phyloP scores from a whole-genome alignment of 805 yeast genomes.

The Starmerella davenportii region DNA sequence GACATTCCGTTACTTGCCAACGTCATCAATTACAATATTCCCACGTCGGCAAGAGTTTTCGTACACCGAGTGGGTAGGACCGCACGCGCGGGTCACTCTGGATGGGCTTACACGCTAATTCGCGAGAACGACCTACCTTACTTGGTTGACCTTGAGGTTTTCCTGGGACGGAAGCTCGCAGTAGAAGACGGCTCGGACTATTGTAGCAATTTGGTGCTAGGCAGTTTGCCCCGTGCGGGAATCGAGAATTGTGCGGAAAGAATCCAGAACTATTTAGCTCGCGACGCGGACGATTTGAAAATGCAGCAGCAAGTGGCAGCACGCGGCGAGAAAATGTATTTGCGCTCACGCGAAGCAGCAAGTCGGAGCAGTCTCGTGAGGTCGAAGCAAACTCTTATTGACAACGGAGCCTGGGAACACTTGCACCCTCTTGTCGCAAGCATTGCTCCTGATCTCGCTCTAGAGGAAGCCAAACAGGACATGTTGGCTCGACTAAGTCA shows the following conservation, averaged over 20 bases:
- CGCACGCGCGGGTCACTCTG: constrained; percentile 95
- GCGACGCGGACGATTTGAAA: constrained; percentile 45
- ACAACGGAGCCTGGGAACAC: constrained; percentile 54
- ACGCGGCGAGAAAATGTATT: constrained; percentile 77
- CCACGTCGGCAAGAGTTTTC: constrained; percentile 82
- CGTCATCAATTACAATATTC: constrained; percentile 79
- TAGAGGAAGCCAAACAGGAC: constrained; percentile 60
- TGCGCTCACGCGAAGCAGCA: constrained; percentile 72
- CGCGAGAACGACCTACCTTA: constrained; percentile 78
- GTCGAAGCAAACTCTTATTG: constrained; percentile 49
- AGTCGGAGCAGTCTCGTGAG: constrained; percentile 73
- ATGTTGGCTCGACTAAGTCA: constrained; percentile 56
- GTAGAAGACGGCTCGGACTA: constrained; percentile 26
- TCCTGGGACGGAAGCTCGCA: constrained; percentile 60
- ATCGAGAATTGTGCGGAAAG: constrained; percentile 61
- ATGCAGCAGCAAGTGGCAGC: constrained; percentile 50
- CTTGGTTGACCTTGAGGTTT: constrained; percentile 71
- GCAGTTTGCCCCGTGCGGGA: constrained; percentile 56
- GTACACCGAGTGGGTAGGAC: constrained; percentile 98
- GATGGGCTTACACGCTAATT: constrained; percentile 91
- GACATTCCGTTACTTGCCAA: constrained; percentile 94
- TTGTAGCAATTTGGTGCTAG: constrained; percentile 62
- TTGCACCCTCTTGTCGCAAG: constrained; percentile 49
- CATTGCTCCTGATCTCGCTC: constrained; percentile 37
- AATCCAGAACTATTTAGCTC: constrained; percentile 38